Conservation (phyloP, 257 asterid species). For the Solanum appendiculatum region DNA sequence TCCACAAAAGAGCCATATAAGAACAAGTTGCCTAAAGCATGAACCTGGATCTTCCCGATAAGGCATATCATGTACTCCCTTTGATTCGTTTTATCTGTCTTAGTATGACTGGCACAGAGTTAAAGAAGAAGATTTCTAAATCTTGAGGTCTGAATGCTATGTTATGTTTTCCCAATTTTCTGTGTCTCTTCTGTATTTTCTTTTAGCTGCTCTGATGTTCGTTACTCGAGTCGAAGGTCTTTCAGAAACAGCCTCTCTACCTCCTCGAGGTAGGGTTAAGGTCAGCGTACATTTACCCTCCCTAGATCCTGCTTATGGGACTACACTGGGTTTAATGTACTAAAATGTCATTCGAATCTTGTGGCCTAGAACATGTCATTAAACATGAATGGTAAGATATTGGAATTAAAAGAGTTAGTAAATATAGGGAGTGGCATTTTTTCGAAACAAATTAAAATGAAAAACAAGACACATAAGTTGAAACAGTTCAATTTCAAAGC, state of each 20-base stretch:
- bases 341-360: neutral
- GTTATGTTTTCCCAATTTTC: neutral
- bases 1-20: neutral
- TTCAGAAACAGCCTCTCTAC: neutral
- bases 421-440: too few species aligned
- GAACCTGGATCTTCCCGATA: neutral
- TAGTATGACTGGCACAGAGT: neutral
- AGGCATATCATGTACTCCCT: neutral
- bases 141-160: neutral
- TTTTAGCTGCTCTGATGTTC: neutral
- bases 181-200: neutral
- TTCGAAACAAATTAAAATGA: too few species aligned
- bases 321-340: neutral
- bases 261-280: neutral
- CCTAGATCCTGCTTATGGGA: neutral
- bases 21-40: neutral
- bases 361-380: neutral
- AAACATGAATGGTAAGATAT: neutral
- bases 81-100: neutral
- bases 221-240: neutral
- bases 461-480: neutral
- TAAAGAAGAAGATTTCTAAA: neutral
- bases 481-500: neutral
- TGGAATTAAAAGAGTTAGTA: too few species aligned
- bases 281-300: neutral